A percentile compares a stretch with the other conserved stretches of the same genome.
These are phyloP conservation scores for Leishmania tropica DNA, from an alignment of 208 protist genomes.

Conservation along the genomic window DNA sequence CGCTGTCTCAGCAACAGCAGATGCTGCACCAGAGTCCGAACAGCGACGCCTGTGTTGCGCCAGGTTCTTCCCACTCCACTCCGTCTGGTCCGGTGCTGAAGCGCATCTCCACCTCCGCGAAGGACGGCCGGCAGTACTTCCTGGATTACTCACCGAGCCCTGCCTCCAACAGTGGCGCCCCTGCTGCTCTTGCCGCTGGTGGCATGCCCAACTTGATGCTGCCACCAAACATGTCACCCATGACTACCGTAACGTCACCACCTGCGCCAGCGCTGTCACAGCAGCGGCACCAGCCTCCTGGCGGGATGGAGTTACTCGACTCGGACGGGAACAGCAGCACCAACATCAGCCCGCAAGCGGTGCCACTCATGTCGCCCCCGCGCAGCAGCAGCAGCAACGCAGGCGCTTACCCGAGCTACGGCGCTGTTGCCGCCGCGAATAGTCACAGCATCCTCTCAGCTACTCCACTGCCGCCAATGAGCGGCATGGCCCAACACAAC, in stretches of 20 bases:
- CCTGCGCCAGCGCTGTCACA: constrained; percentile 8
- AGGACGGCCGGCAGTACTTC: constrained; percentile 43
- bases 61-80: constrained; percentile 26
- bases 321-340: constrained; percentile 12
- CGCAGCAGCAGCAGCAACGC: constrained; percentile 31
- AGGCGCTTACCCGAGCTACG: background rate
- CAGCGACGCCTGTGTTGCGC: constrained; percentile 3
- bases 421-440: background rate
- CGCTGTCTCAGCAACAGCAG: constrained; percentile 19
- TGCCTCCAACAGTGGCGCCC: constrained; percentile 12
- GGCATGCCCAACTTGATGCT: constrained; percentile 36
- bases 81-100: constrained; percentile 31
- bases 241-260: constrained; percentile 6
- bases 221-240: constrained; percentile 27
- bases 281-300: background rate
- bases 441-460: background rate
- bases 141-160: constrained; percentile 35
- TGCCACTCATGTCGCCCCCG: constrained; percentile 26
- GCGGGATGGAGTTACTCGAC: constrained; percentile 2
- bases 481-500: constrained; percentile 18
- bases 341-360: constrained; percentile 21
- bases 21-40: constrained; percentile 4
- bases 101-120: constrained; percentile 31
- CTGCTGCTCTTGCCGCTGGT: background rate
- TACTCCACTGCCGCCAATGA: constrained; percentile 2